These are phyloP conservation scores for Candida railenensis DNA, from an alignment of 805 yeast species.

Conservation along the genomic window DNA sequence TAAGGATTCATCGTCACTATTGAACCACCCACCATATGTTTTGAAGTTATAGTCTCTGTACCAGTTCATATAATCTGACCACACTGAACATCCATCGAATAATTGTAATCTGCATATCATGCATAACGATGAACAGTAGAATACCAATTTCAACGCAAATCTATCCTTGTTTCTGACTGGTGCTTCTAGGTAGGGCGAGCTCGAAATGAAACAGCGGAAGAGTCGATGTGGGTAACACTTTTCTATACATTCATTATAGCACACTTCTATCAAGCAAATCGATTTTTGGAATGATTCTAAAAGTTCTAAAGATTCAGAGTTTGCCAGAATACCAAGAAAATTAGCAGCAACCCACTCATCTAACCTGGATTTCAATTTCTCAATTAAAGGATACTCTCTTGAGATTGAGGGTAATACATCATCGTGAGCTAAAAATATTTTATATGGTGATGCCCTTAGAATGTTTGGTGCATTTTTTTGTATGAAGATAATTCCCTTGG, in stretches of 20 bases:
- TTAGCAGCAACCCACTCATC: not conserved
- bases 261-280: slow-evolving; percentile 13
- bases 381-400: slow-evolving; percentile 7
- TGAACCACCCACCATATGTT: slow-evolving; percentile 1
- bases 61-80: slow-evolving; percentile 26
- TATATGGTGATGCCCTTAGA: not conserved
- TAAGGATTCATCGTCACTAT: slow-evolving; percentile 7
- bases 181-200: slow-evolving; percentile 14
- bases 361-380: slow-evolving; percentile 7
- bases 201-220: slow-evolving; percentile 23
- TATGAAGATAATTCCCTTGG: slow-evolving; percentile 14
- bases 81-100: slow-evolving; percentile 20
- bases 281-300: slow-evolving; percentile 2
- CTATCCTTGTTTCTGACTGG: slow-evolving; percentile 19
- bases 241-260: slow-evolving; percentile 12
- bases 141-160: slow-evolving; percentile 26
- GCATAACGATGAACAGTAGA: slow-evolving; percentile 17
- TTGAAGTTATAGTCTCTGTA: slow-evolving; percentile 6
- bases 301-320: slow-evolving; percentile 1
- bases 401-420: slow-evolving; percentile 5
- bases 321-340: not conserved
- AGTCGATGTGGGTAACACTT: slow-evolving; percentile 30
- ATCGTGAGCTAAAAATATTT: slow-evolving; percentile 4
- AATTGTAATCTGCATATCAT: slow-evolving; percentile 20
- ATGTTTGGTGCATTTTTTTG: not conserved